Percentiles rank a stretch among this genome's conserved stretches.
Conservation (phyloP, 2,329 filamentous ascomycete species). For the Aplosporella prunicola region DNA sequence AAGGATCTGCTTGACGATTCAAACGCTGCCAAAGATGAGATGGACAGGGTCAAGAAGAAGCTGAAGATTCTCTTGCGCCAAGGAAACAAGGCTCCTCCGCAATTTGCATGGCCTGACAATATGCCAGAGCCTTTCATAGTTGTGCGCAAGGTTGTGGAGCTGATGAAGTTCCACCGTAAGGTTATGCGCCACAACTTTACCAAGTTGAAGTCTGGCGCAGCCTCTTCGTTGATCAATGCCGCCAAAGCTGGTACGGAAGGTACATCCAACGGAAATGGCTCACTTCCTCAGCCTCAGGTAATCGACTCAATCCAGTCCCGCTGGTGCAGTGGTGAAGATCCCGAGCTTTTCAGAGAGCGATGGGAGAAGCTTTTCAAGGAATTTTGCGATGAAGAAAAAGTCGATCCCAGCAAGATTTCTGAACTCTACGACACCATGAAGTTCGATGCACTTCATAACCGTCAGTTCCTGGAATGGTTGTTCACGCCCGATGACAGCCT, state of each 20-base stretch:
- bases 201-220: conserved; percentile 61
- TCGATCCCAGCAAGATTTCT: conserved; percentile 96
- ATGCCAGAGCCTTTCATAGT: conserved; percentile 93
- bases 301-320: conserved; percentile 61
- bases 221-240: conserved; percentile 48
- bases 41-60: conserved; percentile 99
- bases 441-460: conserved; percentile 94
- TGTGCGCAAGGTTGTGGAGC: conserved; percentile 78
- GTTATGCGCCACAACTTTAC: conserved; percentile 93
- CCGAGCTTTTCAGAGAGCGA: conserved; percentile 86
- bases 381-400: conserved; percentile 94
- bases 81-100: conserved; percentile 84
- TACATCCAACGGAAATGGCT: conserved; percentile 27
- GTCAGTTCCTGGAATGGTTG: conserved; percentile 93
- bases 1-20: conserved; percentile 96
- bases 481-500: conserved; percentile 80
- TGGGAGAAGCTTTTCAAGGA: conserved; percentile 98
- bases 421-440: conserved; percentile 99
- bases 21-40: conserved; percentile 96
- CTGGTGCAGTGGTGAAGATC: conserved; percentile 95
- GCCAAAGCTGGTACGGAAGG: conserved; percentile 10
- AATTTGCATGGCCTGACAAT: conserved; percentile 96
- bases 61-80: conserved; percentile 84
- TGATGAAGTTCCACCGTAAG: conserved; percentile 94
- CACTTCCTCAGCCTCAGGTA: conserved; percentile 11